These are phyloP conservation scores for Ilex aquifolium DNA, from an alignment of 257 asterid species.

Conservation along the genomic window DNA sequence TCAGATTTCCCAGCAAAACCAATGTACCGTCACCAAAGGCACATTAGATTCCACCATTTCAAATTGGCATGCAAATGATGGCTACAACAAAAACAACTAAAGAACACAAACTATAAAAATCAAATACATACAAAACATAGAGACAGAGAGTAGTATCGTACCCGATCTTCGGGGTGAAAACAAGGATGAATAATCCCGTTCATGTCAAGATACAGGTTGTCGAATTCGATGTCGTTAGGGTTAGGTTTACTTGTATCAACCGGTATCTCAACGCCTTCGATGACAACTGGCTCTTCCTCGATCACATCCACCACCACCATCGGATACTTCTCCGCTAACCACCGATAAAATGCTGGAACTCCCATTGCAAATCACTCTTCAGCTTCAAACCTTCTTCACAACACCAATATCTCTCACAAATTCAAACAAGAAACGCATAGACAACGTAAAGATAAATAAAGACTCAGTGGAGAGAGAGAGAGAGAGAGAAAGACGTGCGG, in stretches of 20 bases:
- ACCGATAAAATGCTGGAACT: conserved; percentile 95
- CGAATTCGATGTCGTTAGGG: conserved; percentile 76
- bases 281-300: conserved; percentile 78
- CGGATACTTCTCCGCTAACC: conserved; percentile 99
- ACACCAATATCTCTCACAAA: not conserved
- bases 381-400: not conserved
- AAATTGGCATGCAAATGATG: no score
- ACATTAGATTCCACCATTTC: no score
- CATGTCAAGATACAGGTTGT: conserved; percentile 89
- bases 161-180: conserved; percentile 96
- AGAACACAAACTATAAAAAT: not conserved
- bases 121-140: not conserved
- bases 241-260: conserved; percentile 92
- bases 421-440: not conserved
- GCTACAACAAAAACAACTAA: no score
- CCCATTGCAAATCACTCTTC: conserved; percentile 43
- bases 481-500: not conserved
- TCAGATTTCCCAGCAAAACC: no score
- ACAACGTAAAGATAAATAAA: not conserved
- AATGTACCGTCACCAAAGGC: no score
- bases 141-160: conserved; percentile 23
- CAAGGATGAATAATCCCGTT: conserved; percentile 94
- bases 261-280: conserved; percentile 67
- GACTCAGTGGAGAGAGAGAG: not conserved
- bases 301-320: conserved; percentile 75